Conservation (phyloP, 2,329 filamentous ascomycete genomes). For the Mycosphaerella sp. region DNA sequence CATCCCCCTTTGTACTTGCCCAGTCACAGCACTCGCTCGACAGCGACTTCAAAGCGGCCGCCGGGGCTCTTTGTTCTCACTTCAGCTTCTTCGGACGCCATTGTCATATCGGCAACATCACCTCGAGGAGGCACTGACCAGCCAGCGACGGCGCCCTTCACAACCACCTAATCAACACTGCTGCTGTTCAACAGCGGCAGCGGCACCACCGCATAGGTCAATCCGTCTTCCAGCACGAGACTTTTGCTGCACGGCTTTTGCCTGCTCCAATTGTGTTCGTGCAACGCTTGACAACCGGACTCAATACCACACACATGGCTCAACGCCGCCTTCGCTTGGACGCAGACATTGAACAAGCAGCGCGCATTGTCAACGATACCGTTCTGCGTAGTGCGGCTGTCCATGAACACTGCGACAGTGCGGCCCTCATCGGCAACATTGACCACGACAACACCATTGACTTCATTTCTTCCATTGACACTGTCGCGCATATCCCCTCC, state of each 20-base stretch:
- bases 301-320: background rate
- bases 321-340: background rate
- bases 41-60: background rate
- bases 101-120: constrained; percentile 1
- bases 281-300: constrained; percentile 5
- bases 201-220: constrained; percentile 5
- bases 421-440: background rate
- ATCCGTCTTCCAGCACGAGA: constrained; percentile 11
- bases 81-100: background rate
- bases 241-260: constrained; percentile 9
- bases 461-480: no score
- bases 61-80: background rate
- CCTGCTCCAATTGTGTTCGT: constrained; percentile 12
- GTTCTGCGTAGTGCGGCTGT: background rate
- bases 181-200: constrained; percentile 14
- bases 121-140: background rate
- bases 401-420: background rate
- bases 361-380: background rate
- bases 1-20: background rate
- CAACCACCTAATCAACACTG: background rate
- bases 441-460: background rate
- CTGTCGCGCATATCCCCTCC: background rate
- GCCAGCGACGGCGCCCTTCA: constrained; percentile 7
- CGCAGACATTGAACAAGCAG: background rate
- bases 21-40: background rate